Base-by-base conservation (phyloP, 176 grass and related monocot species). In the Echinochloa phyllopogon region DNA sequence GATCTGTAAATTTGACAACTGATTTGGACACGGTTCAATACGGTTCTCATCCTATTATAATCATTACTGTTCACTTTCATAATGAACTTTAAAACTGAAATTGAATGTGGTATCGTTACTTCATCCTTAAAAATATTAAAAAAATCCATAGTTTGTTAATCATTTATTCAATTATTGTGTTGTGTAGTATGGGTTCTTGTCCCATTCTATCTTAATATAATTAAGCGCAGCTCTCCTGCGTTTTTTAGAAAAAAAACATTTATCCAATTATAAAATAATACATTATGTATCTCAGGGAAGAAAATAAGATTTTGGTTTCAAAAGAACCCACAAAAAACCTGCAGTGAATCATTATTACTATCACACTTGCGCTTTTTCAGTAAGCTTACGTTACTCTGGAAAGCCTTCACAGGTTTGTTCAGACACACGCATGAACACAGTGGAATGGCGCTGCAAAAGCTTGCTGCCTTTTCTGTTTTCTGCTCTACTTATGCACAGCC, bases 301-400 rank as follows among this genome's bases (percentile, higher is more conserved):
- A 47, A 70, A 70, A 25, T 70, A 41, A 70, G 68, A 14, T 45
- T 45, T 71, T n/a, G 6, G n/a, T 71, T 71, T 48, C n/a, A 16
- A 71, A 69, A 47, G 42, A 71, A 47, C 5, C 10, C n/a, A 48
- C n/a, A 27, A 27, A 48, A 8, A 68, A 48, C 14, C 21, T 15
- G 68, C 21, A 47, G 23, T 29, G 13, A 4, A 23, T 24, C 40
- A 49, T 16, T 17, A 72, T 17, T 49, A 29, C 44, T 9, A 47
- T 18, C 33, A 43, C 0, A 38, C 0, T 37, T 14, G 12, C n/a
- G 16, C 6, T 24, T 9, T 9, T n/a, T 64, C 56, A 39, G 12
- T 70, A 70, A 43, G 39, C 18, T n/a, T 68, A 42, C 0, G 9
- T 52, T 52, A 52, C 50, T 17, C 29, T 33, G 29, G 29, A 33